Percentiles rank a stretch among this genome's conserved stretches.
Evolutionary conservation across 176 grass and related monocot species (phyloP).

Genomic region (Rhynchospora pubera): DNA sequence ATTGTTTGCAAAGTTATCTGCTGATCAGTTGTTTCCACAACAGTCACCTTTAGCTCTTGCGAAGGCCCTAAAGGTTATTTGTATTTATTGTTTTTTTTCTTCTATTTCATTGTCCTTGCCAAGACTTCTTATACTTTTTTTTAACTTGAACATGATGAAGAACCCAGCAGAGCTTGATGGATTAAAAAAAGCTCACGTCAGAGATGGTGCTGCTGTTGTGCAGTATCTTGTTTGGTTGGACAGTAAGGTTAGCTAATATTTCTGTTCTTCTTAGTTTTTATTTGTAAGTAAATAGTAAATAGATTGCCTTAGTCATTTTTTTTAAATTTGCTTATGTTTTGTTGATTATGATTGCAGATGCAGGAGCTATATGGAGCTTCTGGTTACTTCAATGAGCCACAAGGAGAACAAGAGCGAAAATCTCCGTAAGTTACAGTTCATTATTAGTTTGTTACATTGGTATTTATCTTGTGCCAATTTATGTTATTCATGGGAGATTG

Average conservation of each 20-base stretch:
- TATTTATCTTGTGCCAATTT: slow-evolving; percentile 8
- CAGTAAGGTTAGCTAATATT: slow-evolving; percentile 50
- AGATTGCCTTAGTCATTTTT: neutral
- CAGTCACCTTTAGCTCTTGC: slow-evolving; percentile 93
- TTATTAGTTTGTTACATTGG: neutral
- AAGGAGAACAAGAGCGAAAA: slow-evolving; percentile 50
- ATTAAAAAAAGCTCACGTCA: slow-evolving; percentile 83
- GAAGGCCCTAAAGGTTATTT: slow-evolving; percentile 83
- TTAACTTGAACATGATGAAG: slow-evolving; percentile 49
- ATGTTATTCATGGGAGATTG: slow-evolving; percentile 1
- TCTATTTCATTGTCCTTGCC: neutral
- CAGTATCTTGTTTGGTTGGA: slow-evolving; percentile 91
- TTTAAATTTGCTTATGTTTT: slow-evolving; percentile 5
- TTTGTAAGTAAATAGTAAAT: neutral
- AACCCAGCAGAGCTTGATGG: slow-evolving; percentile 76
- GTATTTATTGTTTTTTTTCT: slow-evolving; percentile 13
- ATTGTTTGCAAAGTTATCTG: slow-evolving; percentile 53
- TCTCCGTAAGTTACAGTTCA: slow-evolving; percentile 40
- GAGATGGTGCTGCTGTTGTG: slow-evolving; percentile 89
- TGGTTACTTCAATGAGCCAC: slow-evolving; percentile 83
- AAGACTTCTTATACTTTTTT: slow-evolving; percentile 14
- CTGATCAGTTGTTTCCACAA: slow-evolving; percentile 49
- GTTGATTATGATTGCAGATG: slow-evolving; percentile 47
- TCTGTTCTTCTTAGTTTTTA: neutral
- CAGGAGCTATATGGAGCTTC: slow-evolving; percentile 85